These are phyloP conservation scores for Aspergillus cavernicola DNA, from an alignment of 495 filamentous ascomycete genomes.

Conservation along the genomic window DNA sequence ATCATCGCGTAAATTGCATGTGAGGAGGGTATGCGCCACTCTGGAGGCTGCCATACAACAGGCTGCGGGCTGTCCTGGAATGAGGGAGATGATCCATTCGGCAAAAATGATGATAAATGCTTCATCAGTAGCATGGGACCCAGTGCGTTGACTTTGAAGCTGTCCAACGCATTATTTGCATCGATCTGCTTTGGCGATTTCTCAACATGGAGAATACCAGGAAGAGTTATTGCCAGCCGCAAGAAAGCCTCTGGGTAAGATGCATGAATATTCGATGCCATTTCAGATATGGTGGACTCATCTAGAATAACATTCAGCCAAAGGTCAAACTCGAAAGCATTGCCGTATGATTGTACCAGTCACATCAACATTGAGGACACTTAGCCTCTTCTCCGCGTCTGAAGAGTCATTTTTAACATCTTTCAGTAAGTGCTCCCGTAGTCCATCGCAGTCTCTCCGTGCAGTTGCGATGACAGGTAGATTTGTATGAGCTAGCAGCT, in stretches of 20 bases:
- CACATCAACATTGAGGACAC: slow-evolving; percentile 57
- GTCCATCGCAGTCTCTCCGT: slow-evolving; percentile 50
- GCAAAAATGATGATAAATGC: slow-evolving; percentile 65
- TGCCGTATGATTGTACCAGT: slow-evolving; percentile 43
- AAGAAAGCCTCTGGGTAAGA: slow-evolving; percentile 56
- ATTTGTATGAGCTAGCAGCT: slow-evolving; percentile 60
- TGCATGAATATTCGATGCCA: slow-evolving; percentile 32
- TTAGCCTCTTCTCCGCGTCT: slow-evolving; percentile 46
- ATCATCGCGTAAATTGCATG: slow-evolving; percentile 65
- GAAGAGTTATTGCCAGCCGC: slow-evolving; percentile 65
- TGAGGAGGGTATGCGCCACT: slow-evolving; percentile 20
- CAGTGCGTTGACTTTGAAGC: slow-evolving; percentile 65
- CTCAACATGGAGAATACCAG: slow-evolving; percentile 72
- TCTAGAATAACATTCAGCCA: slow-evolving; percentile 23
- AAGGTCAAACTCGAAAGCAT: not conserved
- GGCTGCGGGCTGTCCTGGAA: slow-evolving; percentile 12
- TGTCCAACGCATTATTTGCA: slow-evolving; percentile 51
- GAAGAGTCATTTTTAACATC: slow-evolving; percentile 30
- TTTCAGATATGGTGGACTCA: slow-evolving; percentile 37
- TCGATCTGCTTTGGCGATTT: slow-evolving; percentile 64
- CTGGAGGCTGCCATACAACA: not conserved
- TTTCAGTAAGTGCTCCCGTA: slow-evolving; percentile 51
- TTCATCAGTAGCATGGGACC: slow-evolving; percentile 75
- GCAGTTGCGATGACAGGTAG: slow-evolving; percentile 72
- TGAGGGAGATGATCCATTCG: slow-evolving; percentile 40